A percentile compares a stretch with the other conserved stretches of the same genome.
Conservation (phyloP, 2,329 filamentous ascomycete genomes). For the Aspergillus sp. region DNA sequence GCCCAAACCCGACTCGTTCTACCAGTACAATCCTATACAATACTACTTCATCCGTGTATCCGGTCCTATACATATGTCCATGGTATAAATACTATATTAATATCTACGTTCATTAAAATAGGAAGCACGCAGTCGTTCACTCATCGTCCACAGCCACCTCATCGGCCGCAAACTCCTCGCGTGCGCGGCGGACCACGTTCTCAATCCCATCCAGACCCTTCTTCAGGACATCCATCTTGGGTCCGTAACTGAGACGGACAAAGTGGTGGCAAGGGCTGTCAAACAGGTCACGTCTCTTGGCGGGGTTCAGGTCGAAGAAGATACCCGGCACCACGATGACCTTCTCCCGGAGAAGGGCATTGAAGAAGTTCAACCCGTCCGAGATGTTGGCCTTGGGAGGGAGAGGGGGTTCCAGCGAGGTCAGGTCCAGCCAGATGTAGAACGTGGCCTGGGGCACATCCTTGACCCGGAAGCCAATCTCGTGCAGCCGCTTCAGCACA, state of each 20-base stretch:
- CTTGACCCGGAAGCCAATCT: conserved; percentile 84
- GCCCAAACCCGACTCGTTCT: too few relatives aligned
- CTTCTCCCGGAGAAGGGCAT: conserved; percentile 88
- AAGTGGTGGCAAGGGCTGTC: conserved; percentile 94
- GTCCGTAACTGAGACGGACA: conserved; percentile 80
- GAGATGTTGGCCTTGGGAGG: conserved; percentile 67
- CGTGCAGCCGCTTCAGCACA: conserved; percentile 72
- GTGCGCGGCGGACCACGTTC: conserved; percentile 62
- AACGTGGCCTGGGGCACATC: conserved; percentile 89
- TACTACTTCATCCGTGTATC: too few relatives aligned
- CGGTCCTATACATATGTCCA: neutral
- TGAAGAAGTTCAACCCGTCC: conserved; percentile 95
- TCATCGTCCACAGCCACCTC: conserved; percentile 39
- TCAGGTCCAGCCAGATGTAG: conserved; percentile 77
- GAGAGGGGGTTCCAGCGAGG: conserved; percentile 51
- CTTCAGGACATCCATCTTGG: conserved; percentile 74
- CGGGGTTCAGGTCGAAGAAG: conserved; percentile 95
- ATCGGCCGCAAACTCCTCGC: conserved; percentile 35
- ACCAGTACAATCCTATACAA: too few relatives aligned
- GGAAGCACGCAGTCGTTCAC: conserved; percentile 12
- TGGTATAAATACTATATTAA: neutral
- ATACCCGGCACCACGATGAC: conserved; percentile 96
- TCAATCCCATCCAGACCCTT: conserved; percentile 82
- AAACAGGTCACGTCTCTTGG: conserved; percentile 83
- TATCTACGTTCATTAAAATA: neutral